Percentiles rank a stretch among this genome's conserved stretches.
Evolutionary conservation across 164 flowering plant genomes (phyloP).

Genomic region (Vitis riparia): DNA sequence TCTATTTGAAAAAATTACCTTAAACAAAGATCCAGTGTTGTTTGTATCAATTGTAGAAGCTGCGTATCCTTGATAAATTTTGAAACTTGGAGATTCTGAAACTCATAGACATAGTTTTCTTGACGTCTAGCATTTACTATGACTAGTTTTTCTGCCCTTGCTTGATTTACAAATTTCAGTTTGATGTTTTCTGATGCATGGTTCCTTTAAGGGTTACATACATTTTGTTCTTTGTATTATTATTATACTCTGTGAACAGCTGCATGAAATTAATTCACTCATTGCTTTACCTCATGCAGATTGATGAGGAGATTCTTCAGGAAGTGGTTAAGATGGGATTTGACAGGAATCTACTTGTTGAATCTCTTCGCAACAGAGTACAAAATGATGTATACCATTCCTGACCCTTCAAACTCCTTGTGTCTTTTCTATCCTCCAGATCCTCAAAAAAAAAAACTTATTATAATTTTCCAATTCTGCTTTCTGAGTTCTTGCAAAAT

Average conservation of each 20-base stretch:
- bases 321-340: constrained; percentile 92
- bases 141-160: neutral
- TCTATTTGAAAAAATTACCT: too few relatives aligned
- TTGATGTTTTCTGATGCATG: neutral
- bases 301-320: constrained; percentile 88
- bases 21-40: too few relatives aligned
- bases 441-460: too few relatives aligned
- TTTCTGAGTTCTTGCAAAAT: constrained; percentile 7
- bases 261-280: neutral
- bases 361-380: constrained; percentile 74
- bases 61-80: too few relatives aligned
- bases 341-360: constrained; percentile 64
- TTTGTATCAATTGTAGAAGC: too few relatives aligned
- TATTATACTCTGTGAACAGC: neutral
- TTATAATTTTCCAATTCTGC: neutral
- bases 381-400: constrained; percentile 39
- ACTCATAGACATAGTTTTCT: too few relatives aligned
- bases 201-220: neutral
- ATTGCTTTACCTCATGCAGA: constrained; percentile 37
- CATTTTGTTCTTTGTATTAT: neutral
- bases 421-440: too few relatives aligned
- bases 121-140: too few relatives aligned
- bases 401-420: neutral
- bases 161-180: neutral
- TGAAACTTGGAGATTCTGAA: too few relatives aligned